A percentile compares a stretch with the other conserved stretches of the same genome.
Conservation (phyloP, 1,139 yeast species). For the Komagataea norvegica region DNA sequence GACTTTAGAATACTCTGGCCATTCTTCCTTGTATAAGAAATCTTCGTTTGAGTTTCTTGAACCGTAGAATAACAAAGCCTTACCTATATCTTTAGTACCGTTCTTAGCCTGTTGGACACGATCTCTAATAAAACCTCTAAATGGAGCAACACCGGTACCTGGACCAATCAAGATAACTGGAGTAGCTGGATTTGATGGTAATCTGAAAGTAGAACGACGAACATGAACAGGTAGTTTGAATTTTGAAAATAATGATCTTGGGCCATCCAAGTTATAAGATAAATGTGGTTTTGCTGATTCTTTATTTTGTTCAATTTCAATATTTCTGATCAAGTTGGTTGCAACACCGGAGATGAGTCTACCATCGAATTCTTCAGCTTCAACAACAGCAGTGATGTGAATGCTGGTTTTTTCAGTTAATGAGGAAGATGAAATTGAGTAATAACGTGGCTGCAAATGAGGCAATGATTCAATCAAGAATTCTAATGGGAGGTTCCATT, state of each 20-base stretch:
- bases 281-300: conserved; percentile 41
- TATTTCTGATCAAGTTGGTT: conserved; percentile 77
- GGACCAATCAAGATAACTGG: conserved; percentile 96
- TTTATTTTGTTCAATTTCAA: conserved; percentile 60
- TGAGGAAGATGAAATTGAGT: conserved; percentile 92
- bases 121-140: conserved; percentile 89
- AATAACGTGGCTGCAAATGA: conserved; percentile 89
- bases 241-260: conserved; percentile 55
- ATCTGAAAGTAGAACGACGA: conserved; percentile 90
- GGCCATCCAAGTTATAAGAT: conserved; percentile 73
- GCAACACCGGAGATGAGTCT: conserved; percentile 62
- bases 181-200: conserved; percentile 79
- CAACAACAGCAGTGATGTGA: conserved; percentile 91
- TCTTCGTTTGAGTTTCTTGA: conserved; percentile 75
- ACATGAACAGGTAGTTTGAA: conserved; percentile 83
- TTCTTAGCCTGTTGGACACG: conserved; percentile 54
- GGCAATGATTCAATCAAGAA: conserved; percentile 78
- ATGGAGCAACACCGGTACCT: conserved; percentile 98
- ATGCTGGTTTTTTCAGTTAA: conserved; percentile 68
- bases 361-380: conserved; percentile 32
- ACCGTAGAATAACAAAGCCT: conserved; percentile 77
- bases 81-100: conserved; percentile 57
- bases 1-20: conserved; percentile 64
- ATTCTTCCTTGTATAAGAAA: conserved; percentile 79
- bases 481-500: conserved; percentile 85